Percentiles rank a stretch among this genome's conserved stretches.
phyloP scores from a whole-genome alignment of 2,329 filamentous ascomycete genomes.

The Sclerotinia borealis region DNA sequence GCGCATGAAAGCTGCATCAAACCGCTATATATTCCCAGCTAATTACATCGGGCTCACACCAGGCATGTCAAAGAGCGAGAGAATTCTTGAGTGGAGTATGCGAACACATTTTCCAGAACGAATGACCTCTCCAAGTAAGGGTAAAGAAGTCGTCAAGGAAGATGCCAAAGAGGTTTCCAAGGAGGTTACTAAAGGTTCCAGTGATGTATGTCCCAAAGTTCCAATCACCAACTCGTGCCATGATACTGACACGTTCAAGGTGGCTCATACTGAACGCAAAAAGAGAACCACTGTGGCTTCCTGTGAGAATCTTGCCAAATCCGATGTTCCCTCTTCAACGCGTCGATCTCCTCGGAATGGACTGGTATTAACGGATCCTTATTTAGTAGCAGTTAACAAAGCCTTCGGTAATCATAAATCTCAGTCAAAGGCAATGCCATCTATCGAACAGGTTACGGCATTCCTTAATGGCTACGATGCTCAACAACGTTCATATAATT shows the following conservation, averaged over 20 bases:
- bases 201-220: not conserved
- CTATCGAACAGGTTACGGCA: slow-evolving; percentile 5
- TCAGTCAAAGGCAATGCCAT: slow-evolving; percentile 7
- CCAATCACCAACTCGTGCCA: not conserved
- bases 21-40: not conserved
- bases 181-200: not conserved
- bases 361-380: slow-evolving; percentile 12
- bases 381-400: slow-evolving; percentile 13
- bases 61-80: not conserved
- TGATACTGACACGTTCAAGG: not conserved
- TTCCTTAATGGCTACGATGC: slow-evolving; percentile 10
- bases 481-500: not conserved
- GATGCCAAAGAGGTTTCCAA: not conserved
- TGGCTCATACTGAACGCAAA: not conserved
- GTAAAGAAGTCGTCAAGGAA: not conserved
- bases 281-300: slow-evolving; percentile 7
- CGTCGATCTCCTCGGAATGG: not conserved
- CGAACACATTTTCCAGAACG: not conserved
- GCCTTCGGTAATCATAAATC: slow-evolving; percentile 8
- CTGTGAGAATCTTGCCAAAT: slow-evolving; percentile 3
- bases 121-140: not conserved
- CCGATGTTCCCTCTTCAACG: slow-evolving; percentile 2
- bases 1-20: not conserved
- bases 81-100: not conserved
- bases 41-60: not conserved